Evolutionary conservation across 441 rosid genomes (phyloP), one percentile per base, ranked within the genome.

Genomic region (Bocquillonia castaneifolia): DNA sequence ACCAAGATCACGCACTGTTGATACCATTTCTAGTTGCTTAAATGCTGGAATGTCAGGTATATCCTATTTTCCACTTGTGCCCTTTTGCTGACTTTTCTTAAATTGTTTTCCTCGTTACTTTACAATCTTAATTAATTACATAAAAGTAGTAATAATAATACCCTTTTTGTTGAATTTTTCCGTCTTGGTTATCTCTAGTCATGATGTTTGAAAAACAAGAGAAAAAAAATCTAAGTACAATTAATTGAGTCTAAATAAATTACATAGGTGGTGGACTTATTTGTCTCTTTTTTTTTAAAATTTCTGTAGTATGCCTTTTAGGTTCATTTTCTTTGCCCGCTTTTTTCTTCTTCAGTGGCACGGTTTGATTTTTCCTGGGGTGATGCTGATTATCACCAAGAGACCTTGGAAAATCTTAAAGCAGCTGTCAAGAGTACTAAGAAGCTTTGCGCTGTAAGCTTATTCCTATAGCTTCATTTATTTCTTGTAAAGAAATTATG

Each of bases 21-120:
- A 89, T 5, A 76, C 81, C 62, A 83, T 92, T 67, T 83, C 97
- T 23, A 84, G 90, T 0, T 95, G 98, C 78, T 91, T 95, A 48
- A 90, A 86, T 74, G 92, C 95, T 63, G 97, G 97, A 70, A 95
- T 95, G 99, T 95, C 98, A 0, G 98, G 98, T 92, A 67, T 18
- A 36, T 3, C 13, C 8, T 2, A n/a, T 5, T 34, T 59, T 28
- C 56, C 39, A 60, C 25, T 51, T 75, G 29, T 67, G 48, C 50
- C 14, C 54, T 23, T 29, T 40, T 68, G 70, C 36, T n/a, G n/a
- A n/a, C n/a, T n/a, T n/a, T n/a, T n/a, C n/a, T n/a, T n/a, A n/a
- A n/a, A n/a, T n/a, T n/a, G n/a, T n/a, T n/a, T n/a, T n/a, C n/a
- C n/a, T n/a, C n/a, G n/a, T n/a, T n/a, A n/a, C n/a, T n/a, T n/a